Base-by-base conservation (phyloP, 805 yeast genomes). In the Zygotorulaspora sp. region DNA sequence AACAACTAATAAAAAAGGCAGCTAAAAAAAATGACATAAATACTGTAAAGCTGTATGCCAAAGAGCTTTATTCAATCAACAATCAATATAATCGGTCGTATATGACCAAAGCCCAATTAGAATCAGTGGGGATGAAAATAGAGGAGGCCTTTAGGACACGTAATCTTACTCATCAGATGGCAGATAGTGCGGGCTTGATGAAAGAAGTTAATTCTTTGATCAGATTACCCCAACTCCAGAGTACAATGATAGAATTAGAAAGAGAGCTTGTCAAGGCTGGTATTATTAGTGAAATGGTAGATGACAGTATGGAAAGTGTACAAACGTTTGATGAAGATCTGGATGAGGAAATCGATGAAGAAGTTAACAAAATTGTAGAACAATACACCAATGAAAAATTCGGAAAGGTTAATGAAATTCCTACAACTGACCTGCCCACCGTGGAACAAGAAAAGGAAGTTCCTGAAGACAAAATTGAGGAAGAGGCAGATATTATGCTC, bases 261-360 rank as follows among this genome's bases (percentile, higher is more conserved):
- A 80, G 75, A 54, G 99, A 92, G 63, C 71, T 90, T 51, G 79
- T 84, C 77, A 83, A 81, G 61, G 76, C 84, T 9, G 92, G 92
- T 0, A 75, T 92, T 30, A 87, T 92, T 37, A 86, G 85, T 49
- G 98, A 92, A 57, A 92, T 92, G 97, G 80, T 89, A 57, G 87
- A 84, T 40, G 99, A 92, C 56, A 78, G 85, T 45, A 69, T 90
- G 43, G 97, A 89, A 43, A 63, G 76, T 41, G 80, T 74, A 14
- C 86, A 80, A 20, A 81, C 74, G 32, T 82, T 75, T 13, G 84
- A 78, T 42, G 71, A 75, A 28, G 81, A 74, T 38, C 70, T 70
- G 28, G 90, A 83, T 38, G 81, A 79, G 13, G 83, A 77, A 45
- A 78, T 76, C 20, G 76, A 71, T 28, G 75, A 72, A 14, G 78